Percentiles rank a stretch among this genome's conserved stretches.
phyloP scores from a whole-genome alignment of 1,139 yeast species.

The Saccharomyces hybrid region DNA sequence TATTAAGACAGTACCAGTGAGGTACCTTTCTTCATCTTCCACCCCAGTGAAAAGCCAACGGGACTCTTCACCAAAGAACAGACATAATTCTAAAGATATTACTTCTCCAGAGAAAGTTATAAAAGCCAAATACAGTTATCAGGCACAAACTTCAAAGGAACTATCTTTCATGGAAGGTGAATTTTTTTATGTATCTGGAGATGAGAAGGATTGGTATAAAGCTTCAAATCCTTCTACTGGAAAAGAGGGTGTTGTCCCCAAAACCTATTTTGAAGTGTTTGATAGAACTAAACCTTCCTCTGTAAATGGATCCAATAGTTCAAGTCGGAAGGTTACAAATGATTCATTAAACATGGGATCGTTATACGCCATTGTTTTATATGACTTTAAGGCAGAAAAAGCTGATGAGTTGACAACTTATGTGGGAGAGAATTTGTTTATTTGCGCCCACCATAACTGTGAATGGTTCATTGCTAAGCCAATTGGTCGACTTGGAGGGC shows the following conservation, averaged over 20 bases:
- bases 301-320: slow-evolving; percentile 10
- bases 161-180: slow-evolving; percentile 74
- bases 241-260: slow-evolving; percentile 80
- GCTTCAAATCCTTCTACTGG: slow-evolving; percentile 83
- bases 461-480: slow-evolving; percentile 99
- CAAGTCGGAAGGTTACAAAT: slow-evolving; percentile 12
- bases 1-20: slow-evolving; percentile 19
- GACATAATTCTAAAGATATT: slow-evolving; percentile 10
- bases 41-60: slow-evolving; percentile 5
- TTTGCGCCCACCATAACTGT: slow-evolving; percentile 91
- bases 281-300: slow-evolving; percentile 40
- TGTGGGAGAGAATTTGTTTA: slow-evolving; percentile 83
- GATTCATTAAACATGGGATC: slow-evolving; percentile 27
- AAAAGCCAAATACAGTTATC: slow-evolving; percentile 71
- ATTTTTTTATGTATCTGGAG: slow-evolving; percentile 72
- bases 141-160: slow-evolving; percentile 78
- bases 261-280: slow-evolving; percentile 72
- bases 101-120: slow-evolving; percentile 68
- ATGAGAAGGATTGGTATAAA: slow-evolving; percentile 70
- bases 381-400: slow-evolving; percentile 84
- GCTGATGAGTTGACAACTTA: slow-evolving; percentile 75
- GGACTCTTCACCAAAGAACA: slow-evolving; percentile 8
- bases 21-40: slow-evolving; percentile 12
- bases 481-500: slow-evolving; percentile 90
- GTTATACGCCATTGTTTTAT: slow-evolving; percentile 61